Base-by-base conservation (phyloP, 495 filamentous ascomycete species). In the Lasiosphaeris hirsuta region DNA sequence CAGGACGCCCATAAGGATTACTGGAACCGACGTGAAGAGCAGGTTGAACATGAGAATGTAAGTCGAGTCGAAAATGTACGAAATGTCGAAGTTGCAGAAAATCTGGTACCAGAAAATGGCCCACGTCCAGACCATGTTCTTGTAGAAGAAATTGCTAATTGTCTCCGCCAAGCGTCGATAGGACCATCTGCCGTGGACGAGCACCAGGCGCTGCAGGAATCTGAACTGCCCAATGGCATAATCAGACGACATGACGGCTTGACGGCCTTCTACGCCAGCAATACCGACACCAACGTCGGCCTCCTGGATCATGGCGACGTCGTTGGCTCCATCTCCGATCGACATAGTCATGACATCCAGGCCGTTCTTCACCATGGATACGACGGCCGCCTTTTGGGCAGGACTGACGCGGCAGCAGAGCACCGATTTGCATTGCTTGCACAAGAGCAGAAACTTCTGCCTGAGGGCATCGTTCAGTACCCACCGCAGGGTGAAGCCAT, bases 231-330 rank as follows among this genome's bases (percentile, higher is more conserved):
- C 95, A 66, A 99, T 96, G 38, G 94, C 94, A 72, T 96, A 99
- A 72, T 99, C 95, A 9, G 95, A 93, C 40, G 90, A 97, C 95
- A 99, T 99, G 67, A 92, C 95, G 39, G 95, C 95, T 70, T 96
- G 92, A 68, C 95, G 81, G 53, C 95, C 95, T 81, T 99, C 95
- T 60, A 92, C 90, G 72, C 95, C 95, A 58, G 95, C 93, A 71
- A 99, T 97, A 70, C 95, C 95, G 53, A 99, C 93, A 70, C 95
- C 95, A 15, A 97, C 90, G 73, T 99, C 92, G 4, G 95, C 95
- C 72, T 97, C 92, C 73, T 99, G 95, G 68, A 99, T 99, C 95
- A 99, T 99, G 38, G 95, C 95, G 59, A 97, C 95, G 73, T 99
- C 95, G 73, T 97, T 99, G 57, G 95, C 95, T 51, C 94, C 95